Conservation (phyloP, 441 rosid genomes). For the Populus hybrid region DNA sequence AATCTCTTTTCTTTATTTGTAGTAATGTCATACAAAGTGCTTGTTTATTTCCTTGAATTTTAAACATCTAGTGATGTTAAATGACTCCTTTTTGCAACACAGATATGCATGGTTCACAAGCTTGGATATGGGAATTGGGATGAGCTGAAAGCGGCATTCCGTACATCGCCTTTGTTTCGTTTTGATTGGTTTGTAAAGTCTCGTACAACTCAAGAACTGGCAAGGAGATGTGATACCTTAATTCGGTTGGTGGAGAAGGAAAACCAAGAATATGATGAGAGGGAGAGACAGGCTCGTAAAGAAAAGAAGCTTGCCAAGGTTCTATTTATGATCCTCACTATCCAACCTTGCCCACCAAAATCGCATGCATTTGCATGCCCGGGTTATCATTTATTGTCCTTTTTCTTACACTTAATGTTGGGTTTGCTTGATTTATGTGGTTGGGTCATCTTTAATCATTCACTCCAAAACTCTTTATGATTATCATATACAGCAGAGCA, state of each 20-base stretch:
- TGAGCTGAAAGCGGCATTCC: constrained; percentile 88
- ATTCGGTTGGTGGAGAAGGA: constrained; percentile 97
- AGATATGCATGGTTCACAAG: constrained; percentile 99
- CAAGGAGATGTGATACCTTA: constrained; percentile 95
- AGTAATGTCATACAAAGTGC: neutral
- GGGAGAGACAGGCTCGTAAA: constrained; percentile 96
- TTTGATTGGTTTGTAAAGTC: constrained; percentile 99
- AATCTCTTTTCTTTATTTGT: neutral
- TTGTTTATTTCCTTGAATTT: neutral
- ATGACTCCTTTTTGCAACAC: neutral
- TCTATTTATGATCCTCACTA: neutral
- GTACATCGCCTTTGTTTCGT: constrained; percentile 75
- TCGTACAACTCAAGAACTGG: constrained; percentile 90
- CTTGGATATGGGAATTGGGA: constrained; percentile 99
- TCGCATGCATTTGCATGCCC: neutral
- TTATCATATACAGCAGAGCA: constrained; percentile 39
- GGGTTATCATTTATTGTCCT: neutral
- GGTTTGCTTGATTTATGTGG: neutral
- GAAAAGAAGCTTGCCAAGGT: constrained; percentile 99
- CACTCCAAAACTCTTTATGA: neutral
- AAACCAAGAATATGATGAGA: constrained; percentile 93
- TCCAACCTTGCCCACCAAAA: neutral
- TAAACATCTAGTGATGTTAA: neutral
- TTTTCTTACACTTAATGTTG: neutral
- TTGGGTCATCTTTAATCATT: neutral